Base-by-base conservation (phyloP, 208 protist species). In the Entamoeba dispar region DNA sequence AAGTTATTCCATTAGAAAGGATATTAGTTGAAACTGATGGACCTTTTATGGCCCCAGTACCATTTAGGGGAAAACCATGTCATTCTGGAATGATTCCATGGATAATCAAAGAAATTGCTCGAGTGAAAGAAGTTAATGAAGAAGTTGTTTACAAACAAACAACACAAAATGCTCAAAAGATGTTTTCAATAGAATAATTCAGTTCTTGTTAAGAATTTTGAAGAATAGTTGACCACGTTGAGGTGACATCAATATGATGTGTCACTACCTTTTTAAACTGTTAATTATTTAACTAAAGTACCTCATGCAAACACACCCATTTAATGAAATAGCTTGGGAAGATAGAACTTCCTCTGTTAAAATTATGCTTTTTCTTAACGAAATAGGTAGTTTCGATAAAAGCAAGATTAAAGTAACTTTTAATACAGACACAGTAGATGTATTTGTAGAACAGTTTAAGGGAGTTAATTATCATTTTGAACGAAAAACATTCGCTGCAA, bases 21-120 rank as follows among this genome's bases (percentile, higher is more conserved):
- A 92, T 97, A 0, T 57, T 97, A 3, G 86, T 96, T 17, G 96
- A 97, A 91, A 97, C 96, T 38, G 96, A 97, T 92, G 96, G 95
- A 27, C 96, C 96, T 31, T 97, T 95, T 93, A 97, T 97, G 96
- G 93, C 95, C 17, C 96, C 96, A 19, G 86, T 94, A 57, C 96
- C 96, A 61, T 96, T 93, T 50, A 91, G 96, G 47, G 95, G 95
- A 27, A 96, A 95, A 34, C n/a, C 86, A 50, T 91, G 94, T n/a
- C 95, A 97, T 47, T 93, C 96, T 51, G 96, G 96, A 31, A 94
- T 96, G 38, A 94, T 97, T 52, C 96, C 96, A 31, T 55, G 92
- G 19, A 96, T 96, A 27, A 95, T 94, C 14, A 93, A 96, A 77
- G 91, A 94, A 43, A 94, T 97, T 22, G 94, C 95, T 17, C 51